Conservation (phyloP, 225 moss, liverwort and hornwort genomes). For the Marchantia polymorpha region DNA sequence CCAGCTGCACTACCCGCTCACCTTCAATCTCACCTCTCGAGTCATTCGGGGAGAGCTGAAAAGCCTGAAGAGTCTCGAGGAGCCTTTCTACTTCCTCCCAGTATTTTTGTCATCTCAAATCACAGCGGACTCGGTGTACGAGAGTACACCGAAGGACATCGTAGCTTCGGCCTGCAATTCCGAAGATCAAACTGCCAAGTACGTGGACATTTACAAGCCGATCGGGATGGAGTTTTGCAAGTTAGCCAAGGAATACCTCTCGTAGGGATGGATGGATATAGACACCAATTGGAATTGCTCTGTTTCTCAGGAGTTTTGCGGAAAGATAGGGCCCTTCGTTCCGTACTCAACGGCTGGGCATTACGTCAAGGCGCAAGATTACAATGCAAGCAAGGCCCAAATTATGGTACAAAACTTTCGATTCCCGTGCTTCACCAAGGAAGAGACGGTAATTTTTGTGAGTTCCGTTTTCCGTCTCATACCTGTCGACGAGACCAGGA, state of each 20-base stretch:
- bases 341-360: neutral
- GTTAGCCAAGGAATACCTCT: neutral
- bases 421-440: neutral
- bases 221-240: conserved; percentile 23
- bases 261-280: conserved; percentile 22
- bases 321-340: conserved; percentile 43
- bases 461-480: conserved; percentile 42
- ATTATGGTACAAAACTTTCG: conserved; percentile 30
- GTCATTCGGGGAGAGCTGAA: conserved; percentile 42
- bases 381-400: conserved; percentile 37
- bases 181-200: neutral
- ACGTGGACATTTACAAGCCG: conserved; percentile 18
- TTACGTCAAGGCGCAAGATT: conserved; percentile 23
- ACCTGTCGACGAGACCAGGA: conserved; percentile 22
- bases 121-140: conserved; percentile 4
- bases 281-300: conserved; percentile 43
- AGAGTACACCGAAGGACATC: conserved; percentile 19
- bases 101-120: conserved; percentile 35
- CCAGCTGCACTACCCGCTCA: conserved; percentile 44
- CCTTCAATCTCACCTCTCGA: conserved; percentile 42
- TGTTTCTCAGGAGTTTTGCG: conserved; percentile 38
- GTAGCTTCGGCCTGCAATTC: conserved; percentile 25
- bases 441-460: conserved; percentile 8
- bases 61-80: conserved; percentile 22
- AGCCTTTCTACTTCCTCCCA: conserved; percentile 30